Percentiles rank a stretch among this genome's conserved stretches.
Conservation (phyloP, 768 basidiomycete genomes). For the Mycena albidolilacea region DNA sequence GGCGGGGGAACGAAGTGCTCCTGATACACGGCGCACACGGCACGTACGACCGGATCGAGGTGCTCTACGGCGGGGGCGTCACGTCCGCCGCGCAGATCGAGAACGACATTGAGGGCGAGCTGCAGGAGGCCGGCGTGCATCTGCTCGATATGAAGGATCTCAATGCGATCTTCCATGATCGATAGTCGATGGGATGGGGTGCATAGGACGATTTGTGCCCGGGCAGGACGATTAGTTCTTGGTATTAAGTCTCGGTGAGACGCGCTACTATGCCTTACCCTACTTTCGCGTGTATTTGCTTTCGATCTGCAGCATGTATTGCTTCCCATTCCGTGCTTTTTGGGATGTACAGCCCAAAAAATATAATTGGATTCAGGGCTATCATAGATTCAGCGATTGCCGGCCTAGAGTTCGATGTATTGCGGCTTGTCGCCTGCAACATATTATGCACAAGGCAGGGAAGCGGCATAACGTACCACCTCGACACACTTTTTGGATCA, state of each 20-base stretch:
- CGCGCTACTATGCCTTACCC: background rate
- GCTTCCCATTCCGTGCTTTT: background rate
- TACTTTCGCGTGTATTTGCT: background rate
- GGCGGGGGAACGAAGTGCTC: conserved; percentile 77
- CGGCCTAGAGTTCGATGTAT: no score
- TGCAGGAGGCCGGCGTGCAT: conserved; percentile 78
- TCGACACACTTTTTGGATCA: no score
- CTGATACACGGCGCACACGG: conserved; percentile 76
- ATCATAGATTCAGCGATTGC: background rate
- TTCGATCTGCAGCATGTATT: background rate
- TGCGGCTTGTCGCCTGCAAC: no score
- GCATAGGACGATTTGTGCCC: background rate
- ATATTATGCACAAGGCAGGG: no score
- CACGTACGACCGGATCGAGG: conserved; percentile 76
- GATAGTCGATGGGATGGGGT: conserved; percentile 46
- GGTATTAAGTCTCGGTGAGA: background rate
- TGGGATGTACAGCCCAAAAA: background rate
- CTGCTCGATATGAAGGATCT: conserved; percentile 79
- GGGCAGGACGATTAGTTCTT: background rate
- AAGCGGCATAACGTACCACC: no score
- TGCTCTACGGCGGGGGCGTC: conserved; percentile 67
- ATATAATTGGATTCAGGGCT: background rate
- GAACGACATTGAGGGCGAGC: conserved; percentile 72
- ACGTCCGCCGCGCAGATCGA: conserved; percentile 68
- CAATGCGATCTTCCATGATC: conserved; percentile 69